Base-by-base conservation (phyloP, 2,329 filamentous ascomycete genomes). In the Coccinonectria pachysandricola region DNA sequence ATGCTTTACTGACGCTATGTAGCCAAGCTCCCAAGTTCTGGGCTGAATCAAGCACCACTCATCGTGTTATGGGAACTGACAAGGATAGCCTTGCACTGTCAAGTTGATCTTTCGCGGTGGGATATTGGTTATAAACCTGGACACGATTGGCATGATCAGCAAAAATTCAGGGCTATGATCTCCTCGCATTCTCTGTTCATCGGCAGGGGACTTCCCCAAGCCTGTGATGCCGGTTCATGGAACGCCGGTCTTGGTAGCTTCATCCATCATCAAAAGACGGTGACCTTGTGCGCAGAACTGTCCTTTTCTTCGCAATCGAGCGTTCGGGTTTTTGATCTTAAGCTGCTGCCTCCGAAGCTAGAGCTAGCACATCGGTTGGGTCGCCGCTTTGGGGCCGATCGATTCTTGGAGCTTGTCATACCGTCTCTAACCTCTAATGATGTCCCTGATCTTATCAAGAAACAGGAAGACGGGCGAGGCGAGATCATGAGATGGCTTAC, bases 311-410 rank as follows among this genome's bases (percentile, higher is more conserved):
- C 42, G 1, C 39, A 49, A 2, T 39, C 44, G 3, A 45, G 36
- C 1, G 62, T 58, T 0, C 57, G 64, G 0, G 26, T 65, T 0
- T 69, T 71, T 31, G 33, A 41, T 0, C 39, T 75, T 4, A 55
- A 53, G 5, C 54, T 77, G 7, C 52, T 60, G 2, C 62, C 68
- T 0, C 40, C 75, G 2, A 55, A 50, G 7, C 42, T 73, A 2
- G 65, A 71, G 14, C 42, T 56, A 3, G 54, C 64, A 0, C 60
- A 72, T 43, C 64, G 73, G 2, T 46, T 77, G 0, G 52, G 54
- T 12, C 62, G 73, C 8, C 63, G 62, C 4, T 75, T 74, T 36
- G 71, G 73, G 0, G 49, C 62, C 0, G 71, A 78, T 35, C 59
- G 73, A 1, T 75, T 75, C 23, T 34, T 78, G 2, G 68, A 76